These are phyloP conservation scores for Apostasia ramifera DNA, from an alignment of 106 monocot genomes.

Conservation along the genomic window DNA sequence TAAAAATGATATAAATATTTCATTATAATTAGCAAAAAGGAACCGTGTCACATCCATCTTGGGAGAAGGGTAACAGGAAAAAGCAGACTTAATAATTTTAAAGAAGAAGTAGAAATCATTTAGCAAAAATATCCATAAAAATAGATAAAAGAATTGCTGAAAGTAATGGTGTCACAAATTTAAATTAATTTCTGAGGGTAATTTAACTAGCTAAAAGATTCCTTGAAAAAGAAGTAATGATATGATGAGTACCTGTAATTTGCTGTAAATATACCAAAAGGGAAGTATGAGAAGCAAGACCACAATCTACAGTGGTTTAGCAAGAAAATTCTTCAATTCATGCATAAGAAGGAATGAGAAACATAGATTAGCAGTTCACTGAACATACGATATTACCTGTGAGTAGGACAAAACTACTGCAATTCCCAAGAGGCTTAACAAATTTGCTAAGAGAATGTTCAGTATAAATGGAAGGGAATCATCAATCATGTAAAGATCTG, in stretches of 20 bases:
- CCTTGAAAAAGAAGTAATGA: not conserved
- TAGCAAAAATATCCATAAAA: too few species aligned
- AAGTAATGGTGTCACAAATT: too few species aligned
- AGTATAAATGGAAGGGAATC: constrained; percentile 99
- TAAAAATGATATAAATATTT: too few species aligned
- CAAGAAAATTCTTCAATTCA: constrained; percentile 6
- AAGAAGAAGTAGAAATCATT: too few species aligned
- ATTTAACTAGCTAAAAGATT: too few species aligned
- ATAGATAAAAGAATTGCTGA: too few species aligned
- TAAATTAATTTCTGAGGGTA: too few species aligned
- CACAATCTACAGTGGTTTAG: constrained; percentile 40
- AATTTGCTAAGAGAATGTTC: constrained; percentile 89
- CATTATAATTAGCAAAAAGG: too few species aligned
- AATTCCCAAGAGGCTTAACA: constrained; percentile 79
- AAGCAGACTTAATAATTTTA: too few species aligned
- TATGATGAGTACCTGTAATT: constrained; percentile 64
- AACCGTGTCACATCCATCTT: too few species aligned
- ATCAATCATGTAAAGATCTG: constrained; percentile 94
- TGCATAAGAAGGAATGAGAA: not conserved
- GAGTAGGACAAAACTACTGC: constrained; percentile 67
- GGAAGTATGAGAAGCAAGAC: constrained; percentile 86
- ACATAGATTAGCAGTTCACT: not conserved
- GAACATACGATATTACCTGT: constrained; percentile 43
- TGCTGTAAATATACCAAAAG: constrained; percentile 63
- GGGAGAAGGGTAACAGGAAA: too few species aligned